Base-by-base conservation (phyloP, 768 basidiomycete species). In the Rhizopogon vulgaris region DNA sequence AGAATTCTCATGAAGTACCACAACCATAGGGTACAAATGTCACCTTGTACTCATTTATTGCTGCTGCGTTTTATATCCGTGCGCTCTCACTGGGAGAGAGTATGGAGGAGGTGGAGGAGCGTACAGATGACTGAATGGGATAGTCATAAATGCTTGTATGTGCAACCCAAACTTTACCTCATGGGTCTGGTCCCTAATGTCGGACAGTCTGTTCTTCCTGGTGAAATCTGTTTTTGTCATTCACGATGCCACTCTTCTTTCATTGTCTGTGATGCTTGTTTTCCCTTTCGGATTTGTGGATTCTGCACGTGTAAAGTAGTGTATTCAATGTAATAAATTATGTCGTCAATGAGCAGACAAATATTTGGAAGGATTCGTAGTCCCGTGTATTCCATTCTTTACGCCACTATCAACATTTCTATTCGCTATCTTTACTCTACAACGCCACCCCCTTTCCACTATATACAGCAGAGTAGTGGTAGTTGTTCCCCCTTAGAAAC, bases 21-120 rank as follows among this genome's bases (percentile, higher is more conserved):
- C 53, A 34, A 41, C 14, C 12, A 25, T 53, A 94, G 90, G 92
- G 90, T 41, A 87, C 88, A 32, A 92, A 91, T 61, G 85, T 82
- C 22, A 82, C 85, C 9, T 67, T 94, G 46, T 96, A 82, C 76
- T 90, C 88, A 22, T 62, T 89, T 46, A 78, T 91, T 60, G 85
- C 88, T 14, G 73, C 78, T 24, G 54, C 75, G 49, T 83, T 83
- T 60, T 95, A 90, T 60, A 67, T 69, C 11, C 78, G 83, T 52
- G 87, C 90, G 10, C 72, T 83, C 40, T 65, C 76, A 54, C 73
- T 79, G n/a, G 87, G 85, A 61, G 90, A 93, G 70, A 72, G 63
- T 49, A 85, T 90, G 72, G 75, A 72, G 50, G 84, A 78, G 58
- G 78, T 80, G 40, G 83, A 84, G 66, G 73, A 71, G 58, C 82